These are phyloP conservation scores for Cubamyces sp. DNA, from an alignment of 768 basidiomycete genomes.

Conservation along the genomic window DNA sequence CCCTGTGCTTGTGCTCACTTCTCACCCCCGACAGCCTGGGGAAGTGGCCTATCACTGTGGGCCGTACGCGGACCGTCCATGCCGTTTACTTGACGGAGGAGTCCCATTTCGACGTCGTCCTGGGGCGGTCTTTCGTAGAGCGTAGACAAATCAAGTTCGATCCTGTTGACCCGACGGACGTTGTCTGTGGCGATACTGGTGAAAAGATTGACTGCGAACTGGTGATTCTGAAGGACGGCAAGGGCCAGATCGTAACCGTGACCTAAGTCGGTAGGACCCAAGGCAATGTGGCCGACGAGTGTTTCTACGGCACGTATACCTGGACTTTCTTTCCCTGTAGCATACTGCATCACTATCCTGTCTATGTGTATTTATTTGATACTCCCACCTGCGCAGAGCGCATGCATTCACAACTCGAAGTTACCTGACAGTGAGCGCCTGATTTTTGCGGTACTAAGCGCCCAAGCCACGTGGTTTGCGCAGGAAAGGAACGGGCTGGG, in stretches of 20 bases:
- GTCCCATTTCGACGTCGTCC: constrained; percentile 92
- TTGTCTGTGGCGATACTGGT: constrained; percentile 90
- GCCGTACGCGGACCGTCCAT: constrained; percentile 42
- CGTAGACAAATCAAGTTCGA: constrained; percentile 78
- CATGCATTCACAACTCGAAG: not conserved
- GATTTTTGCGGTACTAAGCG: not conserved
- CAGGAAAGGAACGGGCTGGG: constrained; percentile 1
- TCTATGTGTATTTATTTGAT: constrained; percentile 1
- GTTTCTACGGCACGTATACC: not conserved
- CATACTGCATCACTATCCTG: not conserved
- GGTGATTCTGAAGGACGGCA: constrained; percentile 89
- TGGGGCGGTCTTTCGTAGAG: constrained; percentile 87
- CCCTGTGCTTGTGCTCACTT: not conserved
- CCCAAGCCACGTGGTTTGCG: constrained; percentile 8
- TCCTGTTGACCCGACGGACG: constrained; percentile 82
- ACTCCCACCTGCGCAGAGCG: too few species aligned
- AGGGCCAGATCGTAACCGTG: constrained; percentile 88
- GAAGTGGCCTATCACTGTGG: constrained; percentile 81
- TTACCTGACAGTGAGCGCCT: not conserved
- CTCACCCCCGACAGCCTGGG: constrained; percentile 55
- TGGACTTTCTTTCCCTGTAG: constrained; percentile 2
- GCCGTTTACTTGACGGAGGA: constrained; percentile 92
- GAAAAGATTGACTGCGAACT: constrained; percentile 92
- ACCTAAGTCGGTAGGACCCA: constrained; percentile 51
- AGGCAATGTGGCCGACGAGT: not conserved